A percentile compares a stretch with the other conserved stretches of the same genome.
Evolutionary conservation across 83 land plant genomes (phyloP).

Genomic region (Picea abies): DNA sequence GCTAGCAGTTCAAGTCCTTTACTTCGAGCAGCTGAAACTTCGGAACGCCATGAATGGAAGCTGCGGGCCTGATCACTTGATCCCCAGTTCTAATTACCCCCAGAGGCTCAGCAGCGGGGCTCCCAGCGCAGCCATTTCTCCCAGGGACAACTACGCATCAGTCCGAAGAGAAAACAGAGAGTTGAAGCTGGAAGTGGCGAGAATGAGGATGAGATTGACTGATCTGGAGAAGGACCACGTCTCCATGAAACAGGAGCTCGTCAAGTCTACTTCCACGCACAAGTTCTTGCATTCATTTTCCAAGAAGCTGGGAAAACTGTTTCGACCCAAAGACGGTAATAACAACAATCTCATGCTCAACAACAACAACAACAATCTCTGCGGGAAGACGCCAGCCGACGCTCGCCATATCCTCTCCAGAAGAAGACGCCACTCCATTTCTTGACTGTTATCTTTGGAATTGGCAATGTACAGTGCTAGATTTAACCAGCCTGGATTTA

Average conservation of each 20-base stretch:
- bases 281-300: slow-evolving; percentile 56
- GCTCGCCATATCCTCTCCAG: background rate
- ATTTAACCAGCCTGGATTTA: no score
- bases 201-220: slow-evolving; percentile 78
- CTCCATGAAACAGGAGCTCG: slow-evolving; percentile 67
- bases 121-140: slow-evolving; percentile 68
- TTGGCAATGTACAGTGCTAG: no score
- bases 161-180: slow-evolving; percentile 83
- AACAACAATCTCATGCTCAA: background rate
- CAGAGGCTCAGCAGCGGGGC: slow-evolving; percentile 63
- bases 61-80: slow-evolving; percentile 14
- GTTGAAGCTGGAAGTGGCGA: slow-evolving; percentile 79
- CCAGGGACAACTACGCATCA: slow-evolving; percentile 77
- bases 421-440: slow-evolving; percentile 11
- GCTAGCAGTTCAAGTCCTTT: slow-evolving; percentile 53
- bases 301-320: slow-evolving; percentile 59
- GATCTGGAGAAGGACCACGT: slow-evolving; percentile 84
- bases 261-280: slow-evolving; percentile 16
- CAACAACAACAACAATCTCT: background rate
- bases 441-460: background rate
- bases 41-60: slow-evolving; percentile 34
- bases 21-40: slow-evolving; percentile 66
- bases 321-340: slow-evolving; percentile 13
- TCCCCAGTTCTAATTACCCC: slow-evolving; percentile 18
- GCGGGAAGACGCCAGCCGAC: no score